Evolutionary conservation across 768 basidiomycete genomes (phyloP).

Genomic region (Mycena belliarum): DNA sequence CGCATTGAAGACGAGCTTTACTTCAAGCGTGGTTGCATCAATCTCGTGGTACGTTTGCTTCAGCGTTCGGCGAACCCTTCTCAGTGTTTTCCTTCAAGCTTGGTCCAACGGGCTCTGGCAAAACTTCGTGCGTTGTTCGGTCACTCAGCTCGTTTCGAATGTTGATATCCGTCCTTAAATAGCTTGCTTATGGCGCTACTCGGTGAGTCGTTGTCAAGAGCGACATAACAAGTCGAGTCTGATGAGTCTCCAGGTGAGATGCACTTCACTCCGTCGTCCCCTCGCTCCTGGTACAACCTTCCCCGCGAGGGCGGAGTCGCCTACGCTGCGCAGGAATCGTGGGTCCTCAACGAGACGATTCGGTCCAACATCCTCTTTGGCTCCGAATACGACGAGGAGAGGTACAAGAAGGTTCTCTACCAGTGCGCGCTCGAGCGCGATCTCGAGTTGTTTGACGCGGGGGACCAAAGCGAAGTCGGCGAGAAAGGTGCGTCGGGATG

Average conservation of each 20-base stretch:
- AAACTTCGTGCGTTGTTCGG: constrained; percentile 44
- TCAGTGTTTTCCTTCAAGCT: constrained; percentile 13
- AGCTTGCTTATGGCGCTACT: constrained; percentile 60
- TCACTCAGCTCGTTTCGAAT: background rate
- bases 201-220: constrained; percentile 29
- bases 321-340: constrained; percentile 83
- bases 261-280: constrained; percentile 55
- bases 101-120: constrained; percentile 40
- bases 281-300: constrained; percentile 67
- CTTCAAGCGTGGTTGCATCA: constrained; percentile 55
- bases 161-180: background rate
- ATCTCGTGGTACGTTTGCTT: constrained; percentile 59
- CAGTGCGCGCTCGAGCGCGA: constrained; percentile 79
- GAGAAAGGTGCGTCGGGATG: constrained; percentile 44
- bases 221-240: background rate
- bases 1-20: constrained; percentile 50
- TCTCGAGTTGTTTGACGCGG: constrained; percentile 53
- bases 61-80: too few species aligned
- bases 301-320: constrained; percentile 71
- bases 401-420: constrained; percentile 75
- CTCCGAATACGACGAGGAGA: constrained; percentile 70
- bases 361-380: constrained; percentile 86
- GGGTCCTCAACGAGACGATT: constrained; percentile 83
- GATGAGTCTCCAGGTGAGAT: constrained; percentile 48
- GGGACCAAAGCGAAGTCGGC: constrained; percentile 40